Percentiles rank a stretch among this genome's conserved stretches.
Conservation (phyloP, 2,329 filamentous ascomycete species). For the Aspergillus awamori region DNA sequence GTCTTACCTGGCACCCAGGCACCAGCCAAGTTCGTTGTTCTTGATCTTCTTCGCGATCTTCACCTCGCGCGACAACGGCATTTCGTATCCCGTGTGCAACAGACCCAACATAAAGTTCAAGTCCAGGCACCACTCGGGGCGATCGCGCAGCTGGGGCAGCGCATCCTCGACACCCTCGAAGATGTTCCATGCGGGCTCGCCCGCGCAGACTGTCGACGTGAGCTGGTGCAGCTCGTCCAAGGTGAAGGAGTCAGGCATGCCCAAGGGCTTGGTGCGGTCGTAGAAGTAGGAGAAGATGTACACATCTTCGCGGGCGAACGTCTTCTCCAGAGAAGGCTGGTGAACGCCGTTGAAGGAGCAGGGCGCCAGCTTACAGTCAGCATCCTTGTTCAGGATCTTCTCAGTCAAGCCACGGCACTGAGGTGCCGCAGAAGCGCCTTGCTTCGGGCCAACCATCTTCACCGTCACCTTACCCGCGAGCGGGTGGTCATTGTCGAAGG, state of each 20-base stretch:
- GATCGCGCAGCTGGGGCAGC: conserved; percentile 74
- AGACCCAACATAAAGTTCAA: conserved; percentile 95
- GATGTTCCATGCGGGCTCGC: conserved; percentile 74
- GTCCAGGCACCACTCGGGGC: conserved; percentile 91
- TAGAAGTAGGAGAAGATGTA: conserved; percentile 99
- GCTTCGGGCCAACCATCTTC: conserved; percentile 83
- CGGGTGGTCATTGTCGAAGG: conserved; percentile 66
- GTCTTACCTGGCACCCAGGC: conserved; percentile 86
- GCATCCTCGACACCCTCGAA: conserved; percentile 78
- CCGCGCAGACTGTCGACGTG: conserved; percentile 80
- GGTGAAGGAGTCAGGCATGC: conserved; percentile 98
- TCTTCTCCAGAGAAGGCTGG: conserved; percentile 89
- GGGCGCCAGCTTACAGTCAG: conserved; percentile 77
- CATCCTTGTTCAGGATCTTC: conserved; percentile 86
- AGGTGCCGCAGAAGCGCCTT: conserved; percentile 66
- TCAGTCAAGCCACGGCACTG: conserved; percentile 91
- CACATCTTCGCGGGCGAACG: conserved; percentile 85
- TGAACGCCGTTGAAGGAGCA: conserved; percentile 98
- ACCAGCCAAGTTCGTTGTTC: conserved; percentile 96
- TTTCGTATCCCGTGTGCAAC: conserved; percentile 93
- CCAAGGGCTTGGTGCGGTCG: conserved; percentile 88
- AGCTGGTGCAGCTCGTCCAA: conserved; percentile 86
- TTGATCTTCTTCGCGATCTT: conserved; percentile 99
- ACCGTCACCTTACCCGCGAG: conserved; percentile 69
- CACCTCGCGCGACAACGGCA: conserved; percentile 94